Evolutionary conservation across 2,329 filamentous ascomycete genomes (phyloP), one percentile per base, ranked within the genome.

Genomic region (Arthroderma sp.): DNA sequence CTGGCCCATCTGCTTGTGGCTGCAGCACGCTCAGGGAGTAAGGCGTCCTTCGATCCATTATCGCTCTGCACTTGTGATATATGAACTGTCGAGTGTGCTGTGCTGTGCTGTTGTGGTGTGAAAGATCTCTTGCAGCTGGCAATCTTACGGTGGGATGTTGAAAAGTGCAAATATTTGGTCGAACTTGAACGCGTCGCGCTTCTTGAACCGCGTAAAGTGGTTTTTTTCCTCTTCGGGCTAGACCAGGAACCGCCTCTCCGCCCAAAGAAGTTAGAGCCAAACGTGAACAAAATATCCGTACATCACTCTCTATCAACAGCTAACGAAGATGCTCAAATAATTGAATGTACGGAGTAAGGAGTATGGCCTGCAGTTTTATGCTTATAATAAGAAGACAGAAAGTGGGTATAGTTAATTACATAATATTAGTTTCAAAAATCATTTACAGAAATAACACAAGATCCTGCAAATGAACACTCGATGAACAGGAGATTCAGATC

Each of bases 41-140:
- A 54, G 90, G 84, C 61, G 88, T 90, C 75, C 88, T 87, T 67
- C 85, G 82, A 79, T 98, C 91, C 88, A 95, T 94, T 43, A 33
- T 51, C 28, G 7, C 47, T 15, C 5, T 25, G 17, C n/a, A 6
- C 39, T 19, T 33, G 47, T 51, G 17, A 25, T 9, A 21, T 19
- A 31, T 31, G 9, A 9, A 33, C 25, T 31, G 25, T 7, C 15
- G 23, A 33, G 9, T 33, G 28, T 19, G 28, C 6, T 9, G 7
- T 4, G n/a, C n/a, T 51, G 5, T 23, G 3, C 8, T n/a, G n/a
- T n/a, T n/a, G n/a, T n/a, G 9, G 11, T 17, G 23, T 33, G 28
- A 51, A 11, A 4, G 17, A 47, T 47, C 47, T 19, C 15, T 31
- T 17, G 23, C 33, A 33, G 5, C 13, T 31, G 44, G 15, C 28